Evolutionary conservation across 768 basidiomycete genomes (phyloP), one percentile per base, ranked within the genome.

Genomic region (Kwoniella shandongensis): DNA sequence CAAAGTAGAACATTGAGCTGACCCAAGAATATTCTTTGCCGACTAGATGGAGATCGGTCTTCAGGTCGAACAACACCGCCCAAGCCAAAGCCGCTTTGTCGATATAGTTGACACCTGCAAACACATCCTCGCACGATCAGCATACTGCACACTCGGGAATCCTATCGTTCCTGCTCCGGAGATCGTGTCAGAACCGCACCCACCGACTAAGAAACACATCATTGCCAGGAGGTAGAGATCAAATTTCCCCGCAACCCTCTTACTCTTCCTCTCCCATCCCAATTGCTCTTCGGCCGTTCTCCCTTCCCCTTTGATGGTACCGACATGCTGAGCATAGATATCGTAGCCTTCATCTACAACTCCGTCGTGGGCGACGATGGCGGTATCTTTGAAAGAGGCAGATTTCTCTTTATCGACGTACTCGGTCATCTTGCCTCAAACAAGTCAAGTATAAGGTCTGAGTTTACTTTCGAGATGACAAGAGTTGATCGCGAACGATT

Each of bases 1-100:
- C 62, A 26, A 67, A 69, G 42, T 74, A 76, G 27, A 76, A 66
- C 51, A 75, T 72, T 0, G 72, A 74, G 3, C 38, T 40, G 12
- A 74, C 62, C 44, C 63, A 61, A 11, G 57, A 57, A 22, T 62
- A 73, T 48, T 78, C 57, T 0, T 22, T 30, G 20, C 67, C 74
- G 10, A 51, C 59, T 10, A 76, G 54, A 4, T 54, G 47, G 6
- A 78, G 63, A 52, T 78, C 76, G 11, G 32, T 45, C 32, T 62
- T 63, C 22, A 78, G 42, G 0, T 70, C 68, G 18, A 73, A 65
- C 5, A 61, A 51, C 29, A 68, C 46, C 0, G 75, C 70, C 7
- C 69, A 66, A 0, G 61, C 60, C 15, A 63, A 57, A 26, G 71
- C 67, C 4, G 56, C 56, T 36, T 57, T 57, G 38, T 57, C 56